Conservation (phyloP, 208 protist species). For the Balamuthia mandrillaris region DNA sequence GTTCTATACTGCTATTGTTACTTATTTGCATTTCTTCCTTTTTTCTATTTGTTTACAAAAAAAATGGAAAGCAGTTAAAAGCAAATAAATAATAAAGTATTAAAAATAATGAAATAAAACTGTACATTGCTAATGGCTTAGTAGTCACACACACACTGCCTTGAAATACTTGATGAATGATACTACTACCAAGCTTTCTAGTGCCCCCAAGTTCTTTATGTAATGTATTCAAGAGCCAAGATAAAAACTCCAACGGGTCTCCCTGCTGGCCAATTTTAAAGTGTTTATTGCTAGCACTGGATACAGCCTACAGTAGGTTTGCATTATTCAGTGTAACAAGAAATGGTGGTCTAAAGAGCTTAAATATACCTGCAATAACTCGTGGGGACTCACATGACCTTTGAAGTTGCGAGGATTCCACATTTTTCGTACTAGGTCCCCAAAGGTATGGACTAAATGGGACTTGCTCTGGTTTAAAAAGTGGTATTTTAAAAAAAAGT, state of each 20-base stretch:
- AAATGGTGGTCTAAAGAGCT: background rate
- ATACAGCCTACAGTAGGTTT: background rate
- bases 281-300: slow-evolving; percentile 24
- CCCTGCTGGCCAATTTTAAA: slow-evolving; percentile 48
- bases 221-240: slow-evolving; percentile 76
- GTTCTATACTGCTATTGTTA: background rate
- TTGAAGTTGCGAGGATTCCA: slow-evolving; percentile 78
- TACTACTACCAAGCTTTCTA: slow-evolving; percentile 14
- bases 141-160: slow-evolving; percentile 25
- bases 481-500: background rate
- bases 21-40: too few species aligned
- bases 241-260: slow-evolving; percentile 74
- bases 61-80: background rate
- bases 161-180: slow-evolving; percentile 59
- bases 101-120: background rate
- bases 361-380: slow-evolving; percentile 67
- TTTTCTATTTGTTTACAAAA: background rate
- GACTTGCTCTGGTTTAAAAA: slow-evolving; percentile 44
- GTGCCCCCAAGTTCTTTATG: slow-evolving; percentile 19
- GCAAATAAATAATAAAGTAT: background rate
- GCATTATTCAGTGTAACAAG: background rate
- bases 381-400: slow-evolving; percentile 75
- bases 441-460: slow-evolving; percentile 49
- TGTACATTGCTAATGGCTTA: background rate
- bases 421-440: slow-evolving; percentile 72